These are phyloP conservation scores for Triticum monococcum DNA, from an alignment of 176 grass and related monocot species.

Conservation along the genomic window DNA sequence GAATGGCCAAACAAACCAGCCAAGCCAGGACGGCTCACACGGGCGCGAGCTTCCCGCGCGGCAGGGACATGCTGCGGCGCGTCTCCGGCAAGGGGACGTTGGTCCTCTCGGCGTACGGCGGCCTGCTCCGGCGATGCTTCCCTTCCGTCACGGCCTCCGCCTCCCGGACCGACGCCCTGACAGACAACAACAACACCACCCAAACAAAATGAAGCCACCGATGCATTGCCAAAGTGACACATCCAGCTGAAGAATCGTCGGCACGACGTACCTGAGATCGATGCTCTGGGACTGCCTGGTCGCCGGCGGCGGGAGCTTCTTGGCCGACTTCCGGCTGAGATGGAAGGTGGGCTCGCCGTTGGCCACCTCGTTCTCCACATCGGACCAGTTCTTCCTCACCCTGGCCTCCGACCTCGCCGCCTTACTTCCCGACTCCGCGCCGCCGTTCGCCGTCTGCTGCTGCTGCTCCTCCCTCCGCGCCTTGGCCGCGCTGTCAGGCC, in stretches of 20 bases:
- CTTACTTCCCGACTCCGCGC: background rate
- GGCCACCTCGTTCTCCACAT: slow-evolving; percentile 53
- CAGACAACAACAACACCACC: background rate
- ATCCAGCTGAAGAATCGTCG: background rate
- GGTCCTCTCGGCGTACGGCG: slow-evolving; percentile 37
- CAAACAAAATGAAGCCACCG: background rate
- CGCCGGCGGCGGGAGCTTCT: slow-evolving; percentile 30
- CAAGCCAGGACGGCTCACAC: slow-evolving; percentile 17
- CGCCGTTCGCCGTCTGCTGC: background rate
- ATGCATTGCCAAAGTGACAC: background rate
- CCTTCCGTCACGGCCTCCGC: slow-evolving; percentile 52
- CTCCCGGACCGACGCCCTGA: slow-evolving; percentile 45
- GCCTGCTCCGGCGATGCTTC: slow-evolving; percentile 52
- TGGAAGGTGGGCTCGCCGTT: slow-evolving; percentile 25
- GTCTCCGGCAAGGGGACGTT: slow-evolving; percentile 35
- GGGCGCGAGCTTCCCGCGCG: slow-evolving; percentile 49
- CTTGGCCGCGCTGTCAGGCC: slow-evolving; percentile 29
- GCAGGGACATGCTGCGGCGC: slow-evolving; percentile 61
- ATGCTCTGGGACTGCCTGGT: slow-evolving; percentile 52
- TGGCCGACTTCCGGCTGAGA: slow-evolving; percentile 15
- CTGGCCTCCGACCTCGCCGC: slow-evolving; percentile 18
- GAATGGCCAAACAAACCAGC: slow-evolving; percentile 9
- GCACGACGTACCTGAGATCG: slow-evolving; percentile 37
- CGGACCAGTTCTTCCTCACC: slow-evolving; percentile 29
- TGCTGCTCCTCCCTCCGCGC: slow-evolving; percentile 25